These are phyloP conservation scores for Kalaharituber pfeilii DNA, from an alignment of 2,329 filamentous ascomycete species.

Conservation along the genomic window DNA sequence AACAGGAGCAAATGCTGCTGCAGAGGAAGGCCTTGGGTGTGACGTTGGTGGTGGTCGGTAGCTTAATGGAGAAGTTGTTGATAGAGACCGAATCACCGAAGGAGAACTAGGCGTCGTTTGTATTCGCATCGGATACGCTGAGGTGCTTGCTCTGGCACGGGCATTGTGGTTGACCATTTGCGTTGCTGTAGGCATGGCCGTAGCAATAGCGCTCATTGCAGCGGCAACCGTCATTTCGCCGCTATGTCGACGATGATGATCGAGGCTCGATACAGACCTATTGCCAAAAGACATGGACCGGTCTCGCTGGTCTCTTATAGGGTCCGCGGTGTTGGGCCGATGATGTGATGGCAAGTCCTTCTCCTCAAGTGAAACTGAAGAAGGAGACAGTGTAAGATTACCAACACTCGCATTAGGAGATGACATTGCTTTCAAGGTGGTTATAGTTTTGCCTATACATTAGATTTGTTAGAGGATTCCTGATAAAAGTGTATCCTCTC, in stretches of 20 bases:
- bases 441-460: background rate
- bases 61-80: background rate
- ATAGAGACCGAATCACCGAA: background rate
- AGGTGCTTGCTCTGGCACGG: background rate
- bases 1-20: background rate
- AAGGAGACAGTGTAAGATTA: background rate
- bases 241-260: background rate
- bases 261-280: background rate
- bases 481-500: background rate
- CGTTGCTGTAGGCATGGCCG: background rate
- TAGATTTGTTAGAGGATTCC: background rate
- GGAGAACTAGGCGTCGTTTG: background rate
- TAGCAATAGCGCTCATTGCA: background rate
- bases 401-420: background rate
- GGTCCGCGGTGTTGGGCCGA: slow-evolving; percentile 1
- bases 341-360: background rate
- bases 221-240: background rate
- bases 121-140: background rate
- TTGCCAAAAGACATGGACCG: background rate
- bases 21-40: background rate
- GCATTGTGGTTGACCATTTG: background rate
- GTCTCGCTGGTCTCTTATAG: background rate
- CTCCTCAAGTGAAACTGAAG: background rate
- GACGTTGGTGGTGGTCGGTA: background rate
- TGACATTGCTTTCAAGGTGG: background rate